These are phyloP conservation scores for Sanguinoderma infundibulare DNA, from an alignment of 1,284 basidiomycete genomes.

Conservation along the genomic window DNA sequence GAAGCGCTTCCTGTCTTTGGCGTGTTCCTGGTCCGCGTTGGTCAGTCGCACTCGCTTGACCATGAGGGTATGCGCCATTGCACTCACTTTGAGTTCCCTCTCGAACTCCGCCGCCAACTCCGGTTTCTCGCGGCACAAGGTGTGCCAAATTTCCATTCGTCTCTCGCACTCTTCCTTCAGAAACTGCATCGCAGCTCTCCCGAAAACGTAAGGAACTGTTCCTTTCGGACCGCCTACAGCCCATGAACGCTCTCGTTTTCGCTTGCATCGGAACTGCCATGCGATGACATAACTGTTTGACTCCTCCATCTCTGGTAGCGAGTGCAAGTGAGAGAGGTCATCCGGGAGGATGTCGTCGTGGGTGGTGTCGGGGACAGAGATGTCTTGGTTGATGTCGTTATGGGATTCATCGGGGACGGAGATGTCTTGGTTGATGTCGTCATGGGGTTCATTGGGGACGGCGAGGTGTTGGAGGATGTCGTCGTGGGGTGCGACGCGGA, in stretches of 20 bases:
- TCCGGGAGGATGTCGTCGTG: background rate
- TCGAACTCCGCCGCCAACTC: background rate
- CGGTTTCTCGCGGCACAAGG: background rate
- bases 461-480: too few species aligned
- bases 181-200: background rate
- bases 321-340: background rate
- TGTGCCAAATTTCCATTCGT: background rate
- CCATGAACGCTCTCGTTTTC: background rate
- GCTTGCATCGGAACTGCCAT: background rate
- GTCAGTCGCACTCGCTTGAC: too few species aligned
- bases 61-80: background rate
- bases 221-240: background rate
- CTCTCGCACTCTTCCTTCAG: background rate
- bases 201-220: background rate
- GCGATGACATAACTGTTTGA: background rate
- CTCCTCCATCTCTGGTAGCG: background rate
- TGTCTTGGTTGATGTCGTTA: too few species aligned
- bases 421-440: too few species aligned
- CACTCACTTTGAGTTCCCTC: background rate
- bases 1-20: too few species aligned
- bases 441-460: too few species aligned
- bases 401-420: too few species aligned
- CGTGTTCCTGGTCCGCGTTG: too few species aligned
- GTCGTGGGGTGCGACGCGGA: too few species aligned
- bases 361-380: background rate